Percentiles rank a stretch among this genome's conserved stretches.
Conservation (phyloP, 257 asterid species). For the Datura wrightii region DNA sequence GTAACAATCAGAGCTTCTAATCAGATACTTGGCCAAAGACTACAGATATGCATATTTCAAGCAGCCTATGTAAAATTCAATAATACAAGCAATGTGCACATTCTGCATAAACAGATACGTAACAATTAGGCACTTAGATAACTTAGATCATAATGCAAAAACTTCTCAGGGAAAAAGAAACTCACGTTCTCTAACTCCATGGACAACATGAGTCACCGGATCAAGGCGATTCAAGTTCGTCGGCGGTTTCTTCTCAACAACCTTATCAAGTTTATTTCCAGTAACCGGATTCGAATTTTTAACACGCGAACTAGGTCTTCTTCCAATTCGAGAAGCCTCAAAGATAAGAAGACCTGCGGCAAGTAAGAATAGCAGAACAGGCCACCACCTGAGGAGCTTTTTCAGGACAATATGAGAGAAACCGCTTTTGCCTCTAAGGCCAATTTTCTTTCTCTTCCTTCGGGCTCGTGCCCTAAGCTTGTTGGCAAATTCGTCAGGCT, state of each 20-base stretch:
- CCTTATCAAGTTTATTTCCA: conserved; percentile 35
- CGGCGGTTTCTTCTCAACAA: conserved; percentile 41
- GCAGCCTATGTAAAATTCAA: not conserved
- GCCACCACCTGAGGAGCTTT: conserved; percentile 76
- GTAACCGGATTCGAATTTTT: conserved; percentile 35
- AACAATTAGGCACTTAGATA: not conserved
- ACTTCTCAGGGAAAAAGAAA: not conserved
- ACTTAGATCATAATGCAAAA: not conserved
- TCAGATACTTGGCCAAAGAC: not conserved
- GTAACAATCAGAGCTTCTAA: not conserved
- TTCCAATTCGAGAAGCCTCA: conserved; percentile 66
- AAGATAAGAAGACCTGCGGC: conserved; percentile 60
- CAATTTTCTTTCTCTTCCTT: conserved; percentile 73
- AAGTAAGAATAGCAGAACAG: conserved; percentile 58
- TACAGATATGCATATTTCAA: not conserved
- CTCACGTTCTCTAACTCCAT: conserved; percentile 86
- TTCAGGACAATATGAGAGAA: conserved; percentile 48
- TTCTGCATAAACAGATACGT: not conserved
- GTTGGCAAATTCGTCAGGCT: conserved; percentile 58
- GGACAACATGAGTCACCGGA: conserved; percentile 64
- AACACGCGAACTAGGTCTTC: conserved; percentile 39
- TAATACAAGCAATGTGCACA: not conserved
- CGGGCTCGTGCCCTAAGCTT: conserved; percentile 57
- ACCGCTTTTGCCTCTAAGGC: conserved; percentile 52
- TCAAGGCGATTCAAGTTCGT: conserved; percentile 75